Conservation (phyloP, 352 stramenopile species). For the Globisporangium uncinulatum region DNA sequence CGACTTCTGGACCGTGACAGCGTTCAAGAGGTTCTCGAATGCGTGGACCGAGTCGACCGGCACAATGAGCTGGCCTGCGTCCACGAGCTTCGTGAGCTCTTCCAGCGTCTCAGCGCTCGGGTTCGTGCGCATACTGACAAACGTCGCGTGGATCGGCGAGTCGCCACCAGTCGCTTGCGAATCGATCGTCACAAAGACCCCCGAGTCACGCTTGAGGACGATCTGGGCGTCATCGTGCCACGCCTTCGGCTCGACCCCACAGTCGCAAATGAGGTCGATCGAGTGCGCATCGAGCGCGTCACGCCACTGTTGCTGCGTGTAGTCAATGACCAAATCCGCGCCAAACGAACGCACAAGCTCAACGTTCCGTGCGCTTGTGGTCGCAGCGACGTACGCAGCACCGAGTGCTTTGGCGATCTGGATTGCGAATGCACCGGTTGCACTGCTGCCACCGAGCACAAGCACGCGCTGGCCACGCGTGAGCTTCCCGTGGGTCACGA, state of each 20-base stretch:
- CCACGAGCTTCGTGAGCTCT: background rate
- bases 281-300: constrained; percentile 28
- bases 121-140: too few relatives aligned
- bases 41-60: constrained; percentile 1
- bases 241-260: constrained; percentile 21
- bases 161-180: too few relatives aligned
- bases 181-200: background rate
- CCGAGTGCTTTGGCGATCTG: constrained; percentile 58
- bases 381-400: constrained; percentile 25
- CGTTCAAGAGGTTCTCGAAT: background rate
- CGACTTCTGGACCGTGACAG: background rate
- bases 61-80: background rate
- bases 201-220: constrained; percentile 24
- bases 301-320: constrained; percentile 33
- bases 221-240: constrained; percentile 25
- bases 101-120: too few relatives aligned
- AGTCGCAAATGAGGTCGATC: constrained; percentile 34
- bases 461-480: constrained; percentile 25
- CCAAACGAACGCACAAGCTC: constrained; percentile 17
- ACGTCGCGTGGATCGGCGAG: too few relatives aligned
- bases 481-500: constrained; percentile 14
- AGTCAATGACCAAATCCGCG: constrained; percentile 50
- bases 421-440: constrained; percentile 50
- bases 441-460: constrained; percentile 54
- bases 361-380: background rate